Evolutionary conservation across 331 rosid genomes (phyloP), one percentile per base, ranked within the genome.

Genomic region (Rhamnella rubrinervis): DNA sequence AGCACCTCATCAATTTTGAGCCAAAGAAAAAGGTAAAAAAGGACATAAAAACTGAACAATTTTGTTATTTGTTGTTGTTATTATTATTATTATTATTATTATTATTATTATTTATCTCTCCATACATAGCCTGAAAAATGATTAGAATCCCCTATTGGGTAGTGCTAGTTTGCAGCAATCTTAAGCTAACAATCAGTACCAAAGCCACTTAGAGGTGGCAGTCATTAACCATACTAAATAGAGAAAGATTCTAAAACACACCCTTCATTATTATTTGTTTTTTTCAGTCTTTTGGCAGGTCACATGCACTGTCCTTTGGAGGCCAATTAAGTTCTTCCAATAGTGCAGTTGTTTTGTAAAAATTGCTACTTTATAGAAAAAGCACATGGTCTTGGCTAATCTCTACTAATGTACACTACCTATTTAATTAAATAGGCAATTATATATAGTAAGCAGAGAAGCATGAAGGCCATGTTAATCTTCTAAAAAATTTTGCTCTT

Each of bases 171-270:
- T 82, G 84, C 90, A 79, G 77, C 65, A 49, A 77, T 70, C 77
- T 83, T 73, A 86, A 85, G 93, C 74, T 75, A 85, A 65, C 68
- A 73, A 73, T 63, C 67, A 79, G 74, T 80, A 75, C 82, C 83
- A 78, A 67, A 72, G 84, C 71, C 89, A 83, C 81, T 74, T 81
- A 75, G 66, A 59, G 11, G 40, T 59, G 61, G 53, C 26, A 66
- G 65, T 68, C 59, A 69, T 56, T 28, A 59, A 44, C 66, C 13
- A 10, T 3, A 61, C 31, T 35, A 51, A 9, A 44, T 9, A 51
- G 15, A 23, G 19, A 50, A 1, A 66, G 68, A 79, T 55, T 58
- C 26, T 68, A 56, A 60, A 61, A 8, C 31, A 31, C 5, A 44
- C 35, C 38, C 67, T 63, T 68, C 56, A 47, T 63, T 31, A 26